phyloP scores from a whole-genome alignment of 306 rosid species.

The Begonia loranthoides region DNA sequence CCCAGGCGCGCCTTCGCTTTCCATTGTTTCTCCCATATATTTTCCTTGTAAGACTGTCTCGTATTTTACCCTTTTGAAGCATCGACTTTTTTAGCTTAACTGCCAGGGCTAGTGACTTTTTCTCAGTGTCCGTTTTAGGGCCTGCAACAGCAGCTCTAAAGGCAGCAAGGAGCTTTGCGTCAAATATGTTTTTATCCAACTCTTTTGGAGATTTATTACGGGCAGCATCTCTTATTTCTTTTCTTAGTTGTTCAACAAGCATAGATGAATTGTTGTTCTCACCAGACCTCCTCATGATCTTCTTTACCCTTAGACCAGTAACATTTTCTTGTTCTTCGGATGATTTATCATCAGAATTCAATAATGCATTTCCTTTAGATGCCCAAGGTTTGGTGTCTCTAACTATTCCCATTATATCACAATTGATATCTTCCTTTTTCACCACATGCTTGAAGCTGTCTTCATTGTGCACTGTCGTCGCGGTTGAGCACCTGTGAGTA shows the following conservation, averaged over 20 bases:
- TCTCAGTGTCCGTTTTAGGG: conserved; percentile 58
- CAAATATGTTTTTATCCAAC: conserved; percentile 58
- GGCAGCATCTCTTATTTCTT: conserved; percentile 86
- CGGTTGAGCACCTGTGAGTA: conserved; percentile 15
- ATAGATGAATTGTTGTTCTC: conserved; percentile 63
- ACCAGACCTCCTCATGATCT: conserved; percentile 81
- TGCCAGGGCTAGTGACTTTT: conserved; percentile 46
- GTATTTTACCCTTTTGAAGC: conserved; percentile 80
- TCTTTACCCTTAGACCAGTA: conserved; percentile 81
- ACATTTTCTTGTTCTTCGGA: conserved; percentile 35
- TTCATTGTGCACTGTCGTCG: conserved; percentile 15
- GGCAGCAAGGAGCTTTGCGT: conserved; percentile 90
- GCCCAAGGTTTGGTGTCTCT: conserved; percentile 39
- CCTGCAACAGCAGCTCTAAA: conserved; percentile 77
- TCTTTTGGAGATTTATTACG: conserved; percentile 51
- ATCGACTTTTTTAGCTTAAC: conserved; percentile 61
- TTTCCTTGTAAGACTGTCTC: conserved; percentile 82
- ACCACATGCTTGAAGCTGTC: conserved; percentile 19
- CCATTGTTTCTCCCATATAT: conserved; percentile 68
- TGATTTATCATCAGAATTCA: conserved; percentile 24
- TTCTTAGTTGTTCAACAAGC: conserved; percentile 66
- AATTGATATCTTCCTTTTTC: conserved; percentile 17
- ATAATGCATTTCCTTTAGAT: conserved; percentile 24
- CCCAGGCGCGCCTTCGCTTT: conserved; percentile 93
- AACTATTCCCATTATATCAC: conserved; percentile 69